These are phyloP conservation scores for Macroventuria anomochaeta DNA, from an alignment of 2,329 filamentous ascomycete genomes.

Conservation along the genomic window DNA sequence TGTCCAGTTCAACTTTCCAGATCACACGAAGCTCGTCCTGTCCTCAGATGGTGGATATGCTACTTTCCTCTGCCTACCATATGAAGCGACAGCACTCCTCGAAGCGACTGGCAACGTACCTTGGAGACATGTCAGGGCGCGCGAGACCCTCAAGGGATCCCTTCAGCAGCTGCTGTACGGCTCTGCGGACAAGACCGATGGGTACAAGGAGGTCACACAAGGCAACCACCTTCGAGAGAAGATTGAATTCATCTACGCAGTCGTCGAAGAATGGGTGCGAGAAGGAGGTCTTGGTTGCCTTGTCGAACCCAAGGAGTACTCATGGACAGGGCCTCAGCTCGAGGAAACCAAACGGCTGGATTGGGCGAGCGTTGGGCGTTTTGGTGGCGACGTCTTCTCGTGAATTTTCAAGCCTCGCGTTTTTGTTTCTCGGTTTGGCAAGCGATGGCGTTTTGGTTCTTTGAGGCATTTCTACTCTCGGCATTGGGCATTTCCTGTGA, in stretches of 20 bases:
- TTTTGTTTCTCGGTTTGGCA: slow-evolving; percentile 22
- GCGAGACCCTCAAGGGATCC: slow-evolving; percentile 74
- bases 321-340: slow-evolving; percentile 54
- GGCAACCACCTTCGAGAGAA: slow-evolving; percentile 78
- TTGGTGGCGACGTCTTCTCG: slow-evolving; percentile 54
- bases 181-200: slow-evolving; percentile 57
- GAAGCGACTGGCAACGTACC: slow-evolving; percentile 65
- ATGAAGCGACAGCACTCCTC: slow-evolving; percentile 72
- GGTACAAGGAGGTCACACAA: slow-evolving; percentile 62
- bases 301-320: slow-evolving; percentile 45
- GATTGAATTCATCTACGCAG: slow-evolving; percentile 72
- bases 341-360: slow-evolving; percentile 55
- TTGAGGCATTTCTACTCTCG: slow-evolving; percentile 33
- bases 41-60: slow-evolving; percentile 76
- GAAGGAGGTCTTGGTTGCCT: slow-evolving; percentile 70
- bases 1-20: slow-evolving; percentile 79
- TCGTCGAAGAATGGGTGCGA: slow-evolving; percentile 73
- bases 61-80: slow-evolving; percentile 77
- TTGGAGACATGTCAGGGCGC: slow-evolving; percentile 72
- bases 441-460: slow-evolving; percentile 41
- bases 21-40: slow-evolving; percentile 84
- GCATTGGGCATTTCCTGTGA: slow-evolving; percentile 41
- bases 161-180: slow-evolving; percentile 75
- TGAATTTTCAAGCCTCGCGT: slow-evolving; percentile 25
- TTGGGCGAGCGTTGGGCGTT: slow-evolving; percentile 57